These are phyloP conservation scores for Coprinopsis strossmayeri DNA, from an alignment of 768 basidiomycete genomes.

Conservation along the genomic window DNA sequence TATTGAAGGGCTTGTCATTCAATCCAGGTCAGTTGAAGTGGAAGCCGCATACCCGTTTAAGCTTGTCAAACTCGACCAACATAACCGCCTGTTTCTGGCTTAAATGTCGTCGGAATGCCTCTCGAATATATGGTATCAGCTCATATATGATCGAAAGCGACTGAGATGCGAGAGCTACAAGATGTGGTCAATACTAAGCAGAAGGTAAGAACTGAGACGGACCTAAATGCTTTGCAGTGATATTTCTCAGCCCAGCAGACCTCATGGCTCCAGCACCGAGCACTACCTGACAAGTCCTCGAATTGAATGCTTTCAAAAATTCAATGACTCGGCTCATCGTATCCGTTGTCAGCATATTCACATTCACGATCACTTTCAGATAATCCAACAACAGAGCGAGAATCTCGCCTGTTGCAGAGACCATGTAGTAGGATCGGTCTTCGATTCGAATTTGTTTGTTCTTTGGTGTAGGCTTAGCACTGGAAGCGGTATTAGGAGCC, in stretches of 20 bases:
- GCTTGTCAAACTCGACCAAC: constrained; percentile 96
- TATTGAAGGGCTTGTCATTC: background rate
- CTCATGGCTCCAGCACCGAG: constrained; percentile 99
- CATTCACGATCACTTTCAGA: constrained; percentile 78
- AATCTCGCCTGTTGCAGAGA: constrained; percentile 76
- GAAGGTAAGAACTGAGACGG: constrained; percentile 13
- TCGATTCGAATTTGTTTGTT: constrained; percentile 72
- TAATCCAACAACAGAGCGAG: constrained; percentile 77
- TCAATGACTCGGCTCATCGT: constrained; percentile 94
- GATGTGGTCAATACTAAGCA: constrained; percentile 7
- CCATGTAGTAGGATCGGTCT: constrained; percentile 78
- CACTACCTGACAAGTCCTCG: constrained; percentile 95
- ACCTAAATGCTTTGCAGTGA: constrained; percentile 96
- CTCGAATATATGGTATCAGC: constrained; percentile 92
- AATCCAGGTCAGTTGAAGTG: background rate
- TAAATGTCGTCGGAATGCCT: constrained; percentile 89
- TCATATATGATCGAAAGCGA: constrained; percentile 91
- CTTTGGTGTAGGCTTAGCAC: background rate
- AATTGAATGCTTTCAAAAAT: constrained; percentile 96
- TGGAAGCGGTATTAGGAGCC: background rate
- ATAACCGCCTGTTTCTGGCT: constrained; percentile 94
- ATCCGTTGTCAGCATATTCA: constrained; percentile 87
- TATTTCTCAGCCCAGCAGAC: constrained; percentile 94
- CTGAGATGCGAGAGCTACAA: constrained; percentile 87
- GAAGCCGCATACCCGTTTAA: constrained; percentile 70